Base-by-base conservation (phyloP, 192 early-diverging fungal species). In the Funneliformis mosseae region DNA sequence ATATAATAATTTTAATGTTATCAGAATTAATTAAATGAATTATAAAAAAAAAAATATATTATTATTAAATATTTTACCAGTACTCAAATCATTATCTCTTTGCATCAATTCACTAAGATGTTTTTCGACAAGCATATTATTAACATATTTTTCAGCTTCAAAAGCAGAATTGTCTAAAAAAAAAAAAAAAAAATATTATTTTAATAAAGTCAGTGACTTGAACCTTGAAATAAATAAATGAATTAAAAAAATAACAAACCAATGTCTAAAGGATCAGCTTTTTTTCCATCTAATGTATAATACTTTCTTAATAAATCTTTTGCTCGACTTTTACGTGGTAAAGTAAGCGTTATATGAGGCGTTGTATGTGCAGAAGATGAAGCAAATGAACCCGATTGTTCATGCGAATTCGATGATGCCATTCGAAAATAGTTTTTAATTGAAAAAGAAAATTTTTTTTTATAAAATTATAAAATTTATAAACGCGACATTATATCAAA, bases 81-180 rank as follows among this genome's bases (percentile, higher is more conserved):
- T 86, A 8, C 92, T 90, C n/a, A 96, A 84, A 16, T 91, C 89
- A 82, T 94, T 96, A 74, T 96, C 94, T 8, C 84, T 88, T 48
- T 87, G 83, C 1, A 98, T 87, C 23, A 98, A 84, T 55, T 90
- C 94, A 5, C 86, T 74, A 0, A 97, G 87, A 14, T 88, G 84
- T 43, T 90, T 88, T 74, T 94, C 92, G 4, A 90, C 88, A 46
- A 96, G 82, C 38, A 93, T 74, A 77, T 90, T 94, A 74, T 93
- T 92, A 80, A 96, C 87, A 81, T 94, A 94, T 67, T 93, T 92
- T 28, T 94, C 92, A 4, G 91, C 82, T 43, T 97, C 93, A 79
- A 96, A 98, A 0, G 87, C 83, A 38, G 88, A 78, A 42, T 84
- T 83, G 83, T 96, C 93, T 92, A 39, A 50, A 45, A 59, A 74